A percentile compares a stretch with the other conserved stretches of the same genome.
Conservation (phyloP, 164 flowering plant species). For the Umbellularia californica region DNA sequence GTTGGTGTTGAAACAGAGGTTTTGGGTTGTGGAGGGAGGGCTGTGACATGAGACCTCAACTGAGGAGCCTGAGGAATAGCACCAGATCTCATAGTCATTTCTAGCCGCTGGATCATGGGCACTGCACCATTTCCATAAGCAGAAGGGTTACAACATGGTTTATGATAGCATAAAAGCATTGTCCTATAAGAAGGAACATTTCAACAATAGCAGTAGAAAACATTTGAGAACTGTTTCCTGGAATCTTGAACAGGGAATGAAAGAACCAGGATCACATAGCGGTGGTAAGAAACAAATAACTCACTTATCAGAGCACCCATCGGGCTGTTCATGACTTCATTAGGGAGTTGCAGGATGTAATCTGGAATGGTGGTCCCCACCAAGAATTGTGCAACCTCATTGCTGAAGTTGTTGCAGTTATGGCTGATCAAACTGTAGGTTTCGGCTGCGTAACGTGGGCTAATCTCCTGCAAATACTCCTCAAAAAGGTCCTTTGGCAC, state of each 20-base stretch:
- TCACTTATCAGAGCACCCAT: slow-evolving; percentile 87
- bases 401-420: slow-evolving; percentile 97
- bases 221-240: neutral
- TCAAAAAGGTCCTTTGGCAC: slow-evolving; percentile 91
- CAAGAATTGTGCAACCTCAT: slow-evolving; percentile 92
- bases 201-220: neutral
- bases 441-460: slow-evolving; percentile 83
- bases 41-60: slow-evolving; percentile 31
- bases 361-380: slow-evolving; percentile 76
- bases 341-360: slow-evolving; percentile 91
- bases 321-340: slow-evolving; percentile 85
- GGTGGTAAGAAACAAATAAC: slow-evolving; percentile 18
- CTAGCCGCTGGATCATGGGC: slow-evolving; percentile 94
- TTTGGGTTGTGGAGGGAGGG: slow-evolving; percentile 19
- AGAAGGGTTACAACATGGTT: neutral
- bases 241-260: too few relatives aligned
- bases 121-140: slow-evolving; percentile 34
- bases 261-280: neutral
- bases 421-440: slow-evolving; percentile 78
- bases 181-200: neutral
- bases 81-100: slow-evolving; percentile 63
- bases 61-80: slow-evolving; percentile 94
- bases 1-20: neutral
- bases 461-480: slow-evolving; percentile 79
- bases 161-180: neutral